phyloP scores from a whole-genome alignment of 306 rosid species.

The Vigna unguiculata region DNA sequence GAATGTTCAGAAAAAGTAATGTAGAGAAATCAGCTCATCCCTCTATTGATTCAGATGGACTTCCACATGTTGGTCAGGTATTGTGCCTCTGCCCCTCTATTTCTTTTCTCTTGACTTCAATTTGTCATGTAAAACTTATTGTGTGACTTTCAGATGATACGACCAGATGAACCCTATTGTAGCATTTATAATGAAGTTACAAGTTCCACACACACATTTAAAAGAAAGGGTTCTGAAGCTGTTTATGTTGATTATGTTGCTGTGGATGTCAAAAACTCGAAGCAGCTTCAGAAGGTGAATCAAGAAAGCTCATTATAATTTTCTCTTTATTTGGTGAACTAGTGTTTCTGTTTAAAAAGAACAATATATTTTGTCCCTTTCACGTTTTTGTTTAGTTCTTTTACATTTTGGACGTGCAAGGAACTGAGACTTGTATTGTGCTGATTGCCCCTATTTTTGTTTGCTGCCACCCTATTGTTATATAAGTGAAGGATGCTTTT shows the following conservation, averaged over 20 bases:
- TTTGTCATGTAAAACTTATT: constrained; percentile 16
- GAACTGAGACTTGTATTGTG: neutral
- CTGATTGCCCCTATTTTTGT: neutral
- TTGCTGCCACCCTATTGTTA: constrained; percentile 19
- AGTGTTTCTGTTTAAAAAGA: neutral
- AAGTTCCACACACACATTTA: constrained; percentile 36
- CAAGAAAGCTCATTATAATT: neutral
- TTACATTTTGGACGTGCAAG: neutral
- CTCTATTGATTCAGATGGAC: constrained; percentile 86
- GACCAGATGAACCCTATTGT: constrained; percentile 78
- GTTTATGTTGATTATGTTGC: constrained; percentile 87
- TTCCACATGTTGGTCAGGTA: constrained; percentile 99
- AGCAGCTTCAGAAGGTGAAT: constrained; percentile 71
- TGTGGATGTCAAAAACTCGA: constrained; percentile 71
- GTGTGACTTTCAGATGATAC: constrained; percentile 65
- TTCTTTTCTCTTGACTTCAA: neutral
- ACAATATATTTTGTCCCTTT: neutral
- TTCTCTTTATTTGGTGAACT: constrained; percentile 5
- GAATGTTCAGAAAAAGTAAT: constrained; percentile 72
- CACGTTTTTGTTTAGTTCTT: neutral
- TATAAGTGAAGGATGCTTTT: constrained; percentile 4
- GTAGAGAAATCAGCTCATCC: constrained; percentile 50
- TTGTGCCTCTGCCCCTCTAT: constrained; percentile 45
- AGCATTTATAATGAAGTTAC: constrained; percentile 67
- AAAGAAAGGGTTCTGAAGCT: constrained; percentile 81